A percentile compares a stretch with the other conserved stretches of the same genome.
Conservation (phyloP, 768 basidiomycete genomes). For the Suillus lakei region DNA sequence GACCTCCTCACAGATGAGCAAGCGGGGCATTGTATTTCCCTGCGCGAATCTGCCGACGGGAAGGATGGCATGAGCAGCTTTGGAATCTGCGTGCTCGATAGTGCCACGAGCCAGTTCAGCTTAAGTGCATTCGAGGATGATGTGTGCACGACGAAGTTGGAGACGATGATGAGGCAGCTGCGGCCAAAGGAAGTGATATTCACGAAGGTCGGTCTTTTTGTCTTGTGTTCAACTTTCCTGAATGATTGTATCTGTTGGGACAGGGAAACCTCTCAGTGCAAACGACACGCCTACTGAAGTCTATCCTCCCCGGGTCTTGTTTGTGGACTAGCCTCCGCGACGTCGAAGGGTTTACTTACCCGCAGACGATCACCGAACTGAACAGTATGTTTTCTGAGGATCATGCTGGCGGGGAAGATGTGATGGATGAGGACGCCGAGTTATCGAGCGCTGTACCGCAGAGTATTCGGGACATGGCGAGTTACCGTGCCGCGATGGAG, state of each 20-base stretch:
- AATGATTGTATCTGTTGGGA: not conserved
- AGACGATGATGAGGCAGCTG: conserved; percentile 91
- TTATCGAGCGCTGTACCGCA: conserved; percentile 56
- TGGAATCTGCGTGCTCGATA: conserved; percentile 91
- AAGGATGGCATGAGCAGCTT: conserved; percentile 59
- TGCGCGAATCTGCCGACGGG: conserved; percentile 60
- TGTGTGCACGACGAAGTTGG: conserved; percentile 87
- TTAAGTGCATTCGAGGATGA: conserved; percentile 91
- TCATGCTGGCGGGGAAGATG: conserved; percentile 43
- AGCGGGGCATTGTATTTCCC: conserved; percentile 92
- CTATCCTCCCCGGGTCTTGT: conserved; percentile 77
- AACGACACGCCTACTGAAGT: conserved; percentile 83
- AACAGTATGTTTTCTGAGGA: conserved; percentile 60
- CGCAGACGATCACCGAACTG: conserved; percentile 70
- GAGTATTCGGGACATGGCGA: conserved; percentile 75
- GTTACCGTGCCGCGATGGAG: conserved; percentile 71
- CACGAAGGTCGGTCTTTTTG: conserved; percentile 65
- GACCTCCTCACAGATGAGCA: conserved; percentile 90
- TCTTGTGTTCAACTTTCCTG: not conserved
- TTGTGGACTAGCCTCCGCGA: conserved; percentile 88
- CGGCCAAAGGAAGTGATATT: conserved; percentile 91
- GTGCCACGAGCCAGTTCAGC: conserved; percentile 94
- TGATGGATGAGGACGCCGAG: conserved; percentile 49
- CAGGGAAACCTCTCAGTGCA: conserved; percentile 87
- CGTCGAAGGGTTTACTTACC: conserved; percentile 82